Conservation (phyloP, 1,139 yeast species). For the Taphrina pruni region DNA sequence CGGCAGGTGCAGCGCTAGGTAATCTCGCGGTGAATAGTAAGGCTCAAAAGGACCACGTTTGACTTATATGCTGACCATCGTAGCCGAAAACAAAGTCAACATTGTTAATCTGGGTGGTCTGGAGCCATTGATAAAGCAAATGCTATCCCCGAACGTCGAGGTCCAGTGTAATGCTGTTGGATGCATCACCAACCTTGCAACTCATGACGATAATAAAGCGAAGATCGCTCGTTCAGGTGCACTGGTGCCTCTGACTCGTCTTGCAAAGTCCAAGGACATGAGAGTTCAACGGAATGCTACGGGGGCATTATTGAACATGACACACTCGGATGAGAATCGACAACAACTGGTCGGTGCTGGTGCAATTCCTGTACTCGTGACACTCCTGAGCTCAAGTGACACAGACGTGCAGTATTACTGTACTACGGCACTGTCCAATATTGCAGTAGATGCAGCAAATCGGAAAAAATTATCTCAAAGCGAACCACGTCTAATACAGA, state of each 20-base stretch:
- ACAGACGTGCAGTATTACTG: slow-evolving; percentile 98
- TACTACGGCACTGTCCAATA: slow-evolving; percentile 94
- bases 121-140: slow-evolving; percentile 93
- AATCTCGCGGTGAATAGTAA: slow-evolving; percentile 85
- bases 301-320: slow-evolving; percentile 96
- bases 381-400: slow-evolving; percentile 83
- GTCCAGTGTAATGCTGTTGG: slow-evolving; percentile 99
- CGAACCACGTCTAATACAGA: slow-evolving; percentile 90
- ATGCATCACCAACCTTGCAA: slow-evolving; percentile 95
- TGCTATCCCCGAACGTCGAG: slow-evolving; percentile 96
- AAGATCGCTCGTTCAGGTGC: slow-evolving; percentile 98
- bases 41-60: neutral
- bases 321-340: slow-evolving; percentile 95
- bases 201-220: slow-evolving; percentile 96
- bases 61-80: neutral
- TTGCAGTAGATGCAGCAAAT: slow-evolving; percentile 93
- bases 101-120: slow-evolving; percentile 98
- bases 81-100: slow-evolving; percentile 79
- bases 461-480: slow-evolving; percentile 86
- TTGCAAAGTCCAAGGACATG: slow-evolving; percentile 91
- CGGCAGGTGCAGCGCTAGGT: slow-evolving; percentile 98
- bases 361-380: slow-evolving; percentile 93
- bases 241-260: slow-evolving; percentile 84
- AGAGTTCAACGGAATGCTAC: slow-evolving; percentile 98
- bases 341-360: slow-evolving; percentile 97